Conservation (phyloP, 352 stramenopile genomes). For the Globisporangium mamillatum region DNA sequence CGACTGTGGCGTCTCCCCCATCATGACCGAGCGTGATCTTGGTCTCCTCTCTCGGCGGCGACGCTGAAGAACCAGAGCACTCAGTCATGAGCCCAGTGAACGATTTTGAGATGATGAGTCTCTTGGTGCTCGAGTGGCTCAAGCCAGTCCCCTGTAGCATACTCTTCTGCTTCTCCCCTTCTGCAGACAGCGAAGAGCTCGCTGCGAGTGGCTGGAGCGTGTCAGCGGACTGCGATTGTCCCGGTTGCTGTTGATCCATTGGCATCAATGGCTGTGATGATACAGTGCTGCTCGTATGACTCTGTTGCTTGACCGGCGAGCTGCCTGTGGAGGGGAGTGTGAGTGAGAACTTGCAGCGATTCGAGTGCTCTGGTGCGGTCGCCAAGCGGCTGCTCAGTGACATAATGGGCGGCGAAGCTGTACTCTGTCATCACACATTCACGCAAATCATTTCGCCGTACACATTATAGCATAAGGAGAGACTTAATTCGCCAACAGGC, state of each 20-base stretch:
- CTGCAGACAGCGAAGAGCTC: background rate
- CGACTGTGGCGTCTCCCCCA: constrained; percentile 31
- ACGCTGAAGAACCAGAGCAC: constrained; percentile 10
- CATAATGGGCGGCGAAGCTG: too few species aligned
- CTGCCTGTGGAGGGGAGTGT: background rate
- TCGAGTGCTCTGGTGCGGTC: constrained; percentile 15
- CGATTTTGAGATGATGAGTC: constrained; percentile 5
- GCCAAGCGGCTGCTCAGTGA: constrained; percentile 7
- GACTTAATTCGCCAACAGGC: background rate
- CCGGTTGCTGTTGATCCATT: background rate
- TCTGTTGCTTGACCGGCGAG: background rate
- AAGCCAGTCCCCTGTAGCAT: background rate
- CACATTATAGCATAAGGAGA: background rate
- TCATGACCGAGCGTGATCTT: constrained; percentile 54
- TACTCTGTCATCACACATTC: background rate
- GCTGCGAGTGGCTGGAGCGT: background rate
- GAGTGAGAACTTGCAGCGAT: constrained; percentile 13
- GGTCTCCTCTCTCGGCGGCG: constrained; percentile 37
- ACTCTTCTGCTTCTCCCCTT: background rate
- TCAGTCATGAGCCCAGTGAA: background rate
- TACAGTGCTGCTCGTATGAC: background rate
- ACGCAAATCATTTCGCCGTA: background rate
- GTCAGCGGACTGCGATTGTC: constrained; percentile 6
- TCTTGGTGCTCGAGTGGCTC: constrained; percentile 9
- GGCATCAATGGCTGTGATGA: background rate